Evolutionary conservation across 192 early-diverging fungal species (phyloP).

Genomic region (Linnemannia exigua): DNA sequence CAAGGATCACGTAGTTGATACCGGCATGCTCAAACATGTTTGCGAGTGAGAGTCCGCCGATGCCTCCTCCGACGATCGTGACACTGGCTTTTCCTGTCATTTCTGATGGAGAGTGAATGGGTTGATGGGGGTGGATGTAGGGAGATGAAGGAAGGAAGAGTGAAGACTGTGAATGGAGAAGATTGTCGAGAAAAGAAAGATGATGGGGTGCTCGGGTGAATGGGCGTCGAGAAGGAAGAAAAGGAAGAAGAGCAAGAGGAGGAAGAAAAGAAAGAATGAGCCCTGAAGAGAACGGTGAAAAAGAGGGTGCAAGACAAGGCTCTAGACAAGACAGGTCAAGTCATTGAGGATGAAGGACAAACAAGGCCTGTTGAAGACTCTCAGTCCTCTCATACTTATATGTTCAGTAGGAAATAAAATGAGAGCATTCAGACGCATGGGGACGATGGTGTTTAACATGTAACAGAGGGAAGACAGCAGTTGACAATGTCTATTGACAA

Average conservation of each 20-base stretch:
- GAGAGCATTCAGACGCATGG: neutral
- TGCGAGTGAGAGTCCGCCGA: slow-evolving; percentile 39
- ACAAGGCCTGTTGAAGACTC: neutral
- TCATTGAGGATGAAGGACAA: neutral
- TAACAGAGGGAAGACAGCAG: too few relatives aligned
- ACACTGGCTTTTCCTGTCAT: slow-evolving; percentile 40
- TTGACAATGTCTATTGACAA: neutral
- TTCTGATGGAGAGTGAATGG: neutral
- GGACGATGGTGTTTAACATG: neutral
- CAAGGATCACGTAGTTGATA: slow-evolving; percentile 56
- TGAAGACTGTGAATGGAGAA: neutral
- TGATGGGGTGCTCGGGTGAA: neutral
- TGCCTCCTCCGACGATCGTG: slow-evolving; percentile 36
- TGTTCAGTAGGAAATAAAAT: neutral
- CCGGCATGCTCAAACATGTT: slow-evolving; percentile 54
- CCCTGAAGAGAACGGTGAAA: neutral
- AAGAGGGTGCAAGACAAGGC: neutral
- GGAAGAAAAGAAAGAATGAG: neutral
- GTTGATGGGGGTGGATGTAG: neutral
- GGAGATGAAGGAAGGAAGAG: neutral
- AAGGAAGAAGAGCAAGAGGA: neutral
- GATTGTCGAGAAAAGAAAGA: neutral
- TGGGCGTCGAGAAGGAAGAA: neutral
- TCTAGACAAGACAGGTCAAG: neutral
- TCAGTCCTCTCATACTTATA: neutral